Evolutionary conservation across 768 basidiomycete species (phyloP), one percentile per base, ranked within the genome.

Genomic region (Amanita molliuscula): DNA sequence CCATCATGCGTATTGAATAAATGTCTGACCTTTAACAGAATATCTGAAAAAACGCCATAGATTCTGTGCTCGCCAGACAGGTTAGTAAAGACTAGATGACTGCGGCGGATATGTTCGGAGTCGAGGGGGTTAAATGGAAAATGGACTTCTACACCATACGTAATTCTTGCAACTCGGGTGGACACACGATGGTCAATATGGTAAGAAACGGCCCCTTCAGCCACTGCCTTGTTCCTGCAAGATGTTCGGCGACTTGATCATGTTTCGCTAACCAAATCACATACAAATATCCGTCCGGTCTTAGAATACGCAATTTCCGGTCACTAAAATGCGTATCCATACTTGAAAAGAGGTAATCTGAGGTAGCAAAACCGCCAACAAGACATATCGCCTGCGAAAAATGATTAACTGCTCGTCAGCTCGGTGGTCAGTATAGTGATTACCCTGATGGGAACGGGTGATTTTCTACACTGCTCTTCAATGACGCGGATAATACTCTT

Each of bases 341-440:
- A 41, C 65, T 62, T 1, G 61, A 53, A 53, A 72, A 77, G 13
- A 79, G 58, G 67, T 69, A 78, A 36, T 73, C 69, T 50, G 69
- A 77, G 1, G 74, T 71, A 10, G 72, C 71, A 58, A 78, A 78
- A 0, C 75, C 77, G 5, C 78, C 76, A 1, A 79, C 76, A 9
- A 78, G 60, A 50, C 77, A 70, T 20, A 75, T 65, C 11, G 65
- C 51, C 68, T 71, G 41, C 25, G 40, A 29, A 36, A 38, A 9
- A 21, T n/a, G 31, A 3, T 31, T 9, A 23, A 18, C 4, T 13
- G 8, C 37, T 34, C 1, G n/a, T 8, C 21, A 16, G 4, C 0
- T 28, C 3, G 20, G 34, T 16, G 36, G 7, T 26, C 7, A 4
- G 1, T 15, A 47, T 50, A 66, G 25, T 6, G 3, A 9, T 8